Conservation (phyloP, 2,329 filamentous ascomycete species). For the Mycocentrospora acerina region DNA sequence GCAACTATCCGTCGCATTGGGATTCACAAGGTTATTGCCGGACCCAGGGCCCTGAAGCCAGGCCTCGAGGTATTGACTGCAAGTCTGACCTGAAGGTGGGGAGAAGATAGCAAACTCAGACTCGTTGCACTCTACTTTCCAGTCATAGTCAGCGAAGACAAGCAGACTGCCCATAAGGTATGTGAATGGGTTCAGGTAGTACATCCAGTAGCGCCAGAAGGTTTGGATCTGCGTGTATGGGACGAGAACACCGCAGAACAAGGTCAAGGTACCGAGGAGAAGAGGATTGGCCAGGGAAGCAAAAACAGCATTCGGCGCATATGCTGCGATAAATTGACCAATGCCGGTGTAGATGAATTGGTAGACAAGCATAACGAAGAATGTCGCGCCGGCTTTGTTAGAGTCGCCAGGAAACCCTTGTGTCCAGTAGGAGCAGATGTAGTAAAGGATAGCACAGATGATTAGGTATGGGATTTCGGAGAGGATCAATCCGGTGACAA, state of each 20-base stretch:
- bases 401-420: slow-evolving; percentile 32
- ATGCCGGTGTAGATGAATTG: slow-evolving; percentile 61
- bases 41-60: slow-evolving; percentile 55
- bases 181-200: slow-evolving; percentile 47
- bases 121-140: slow-evolving; percentile 40
- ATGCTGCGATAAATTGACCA: slow-evolving; percentile 58
- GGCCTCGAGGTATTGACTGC: slow-evolving; percentile 56
- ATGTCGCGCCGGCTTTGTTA: slow-evolving; percentile 57
- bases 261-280: slow-evolving; percentile 20
- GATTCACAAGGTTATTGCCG: slow-evolving; percentile 47
- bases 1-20: slow-evolving; percentile 58
- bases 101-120: slow-evolving; percentile 47
- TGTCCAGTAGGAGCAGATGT: slow-evolving; percentile 66
- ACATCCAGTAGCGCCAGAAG: slow-evolving; percentile 63
- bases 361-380: slow-evolving; percentile 58
- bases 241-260: slow-evolving; percentile 60
- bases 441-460: slow-evolving; percentile 63
- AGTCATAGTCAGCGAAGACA: slow-evolving; percentile 45
- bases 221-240: slow-evolving; percentile 62
- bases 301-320: slow-evolving; percentile 47
- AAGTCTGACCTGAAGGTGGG: slow-evolving; percentile 56
- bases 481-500: slow-evolving; percentile 68
- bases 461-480: slow-evolving; percentile 69
- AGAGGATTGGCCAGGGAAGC: slow-evolving; percentile 55
- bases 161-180: slow-evolving; percentile 47